Conservation (phyloP, 306 rosid genomes). For the Quercus variabilis region DNA sequence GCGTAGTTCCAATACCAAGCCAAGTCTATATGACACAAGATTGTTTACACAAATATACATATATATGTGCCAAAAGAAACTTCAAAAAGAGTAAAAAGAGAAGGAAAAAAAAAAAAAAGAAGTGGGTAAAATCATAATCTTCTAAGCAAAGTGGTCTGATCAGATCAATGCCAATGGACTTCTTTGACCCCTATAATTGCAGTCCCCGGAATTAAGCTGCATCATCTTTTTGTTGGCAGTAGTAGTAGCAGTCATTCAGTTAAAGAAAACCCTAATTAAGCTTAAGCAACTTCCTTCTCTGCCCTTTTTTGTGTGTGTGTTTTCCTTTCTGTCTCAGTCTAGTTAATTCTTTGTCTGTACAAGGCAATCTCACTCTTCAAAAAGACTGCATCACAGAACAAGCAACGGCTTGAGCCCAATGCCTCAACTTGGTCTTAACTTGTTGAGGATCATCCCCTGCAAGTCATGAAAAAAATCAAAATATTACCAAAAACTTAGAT, state of each 20-base stretch:
- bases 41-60: too few relatives aligned
- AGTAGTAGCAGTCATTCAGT: background rate
- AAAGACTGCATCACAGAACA: slow-evolving; percentile 82
- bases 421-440: slow-evolving; percentile 80
- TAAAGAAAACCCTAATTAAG: background rate
- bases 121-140: slow-evolving; percentile 7
- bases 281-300: background rate
- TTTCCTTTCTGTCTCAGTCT: slow-evolving; percentile 6
- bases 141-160: slow-evolving; percentile 10
- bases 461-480: background rate
- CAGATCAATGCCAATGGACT: slow-evolving; percentile 4
- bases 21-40: too few relatives aligned
- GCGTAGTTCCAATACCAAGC: too few relatives aligned
- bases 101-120: slow-evolving; percentile 4
- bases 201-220: background rate
- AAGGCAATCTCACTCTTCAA: slow-evolving; percentile 31
- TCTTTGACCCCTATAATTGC: slow-evolving; percentile 11
- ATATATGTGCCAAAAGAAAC: background rate
- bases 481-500: background rate
- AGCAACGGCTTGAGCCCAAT: slow-evolving; percentile 98
- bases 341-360: slow-evolving; percentile 33
- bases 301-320: background rate
- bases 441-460: slow-evolving; percentile 86
- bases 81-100: background rate
- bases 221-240: background rate